Conservation (phyloP, 805 yeast species). For the Groenewaldozyma tartarivorans region DNA sequence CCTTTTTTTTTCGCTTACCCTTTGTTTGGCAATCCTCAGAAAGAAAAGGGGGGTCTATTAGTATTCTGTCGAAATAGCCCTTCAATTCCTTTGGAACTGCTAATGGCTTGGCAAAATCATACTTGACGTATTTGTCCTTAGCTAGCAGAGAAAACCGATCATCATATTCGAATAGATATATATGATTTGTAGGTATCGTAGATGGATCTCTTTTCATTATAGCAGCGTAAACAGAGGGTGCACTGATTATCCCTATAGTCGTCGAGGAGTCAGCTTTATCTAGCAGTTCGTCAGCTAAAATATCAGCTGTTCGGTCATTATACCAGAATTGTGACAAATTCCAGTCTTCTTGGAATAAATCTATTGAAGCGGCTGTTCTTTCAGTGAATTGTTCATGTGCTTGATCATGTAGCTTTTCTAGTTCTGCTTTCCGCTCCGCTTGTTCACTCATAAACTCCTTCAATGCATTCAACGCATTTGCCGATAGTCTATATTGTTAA, state of each 20-base stretch:
- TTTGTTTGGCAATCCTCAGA: slow-evolving; percentile 75
- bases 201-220: slow-evolving; percentile 43
- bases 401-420: slow-evolving; percentile 41
- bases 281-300: slow-evolving; percentile 58
- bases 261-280: slow-evolving; percentile 70
- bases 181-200: slow-evolving; percentile 46
- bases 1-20: slow-evolving; percentile 30
- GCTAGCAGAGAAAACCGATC: slow-evolving; percentile 65
- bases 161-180: slow-evolving; percentile 73
- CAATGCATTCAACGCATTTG: slow-evolving; percentile 43
- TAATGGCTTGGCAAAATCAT: slow-evolving; percentile 67
- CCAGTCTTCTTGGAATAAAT: slow-evolving; percentile 84
- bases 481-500: slow-evolving; percentile 31
- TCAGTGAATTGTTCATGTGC: slow-evolving; percentile 50
- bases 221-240: slow-evolving; percentile 89
- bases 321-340: slow-evolving; percentile 89
- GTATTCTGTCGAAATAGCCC: slow-evolving; percentile 57
- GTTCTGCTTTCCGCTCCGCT: slow-evolving; percentile 42
- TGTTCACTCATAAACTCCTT: slow-evolving; percentile 64
- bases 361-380: slow-evolving; percentile 36
- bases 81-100: slow-evolving; percentile 46
- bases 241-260: slow-evolving; percentile 68
- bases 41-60: slow-evolving; percentile 85
- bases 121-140: slow-evolving; percentile 60
- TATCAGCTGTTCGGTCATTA: slow-evolving; percentile 59